phyloP scores from a whole-genome alignment of 352 stramenopile species.

The Globisporangium carolinianum region DNA sequence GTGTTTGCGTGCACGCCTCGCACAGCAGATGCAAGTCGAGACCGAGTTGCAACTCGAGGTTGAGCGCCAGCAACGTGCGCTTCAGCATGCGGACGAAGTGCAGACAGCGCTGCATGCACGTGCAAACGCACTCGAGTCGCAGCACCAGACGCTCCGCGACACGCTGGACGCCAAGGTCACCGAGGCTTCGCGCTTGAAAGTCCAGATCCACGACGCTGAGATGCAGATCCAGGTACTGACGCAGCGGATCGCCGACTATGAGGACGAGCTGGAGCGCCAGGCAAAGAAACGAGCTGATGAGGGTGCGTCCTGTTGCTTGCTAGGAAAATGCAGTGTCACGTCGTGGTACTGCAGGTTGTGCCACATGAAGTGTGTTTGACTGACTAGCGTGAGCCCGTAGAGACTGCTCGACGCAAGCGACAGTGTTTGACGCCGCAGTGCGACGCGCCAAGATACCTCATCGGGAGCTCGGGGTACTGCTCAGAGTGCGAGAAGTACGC shows the following conservation, averaged over 20 bases:
- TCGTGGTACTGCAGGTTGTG: no score
- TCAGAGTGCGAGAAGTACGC: constrained; percentile 45
- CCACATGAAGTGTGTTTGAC: no score
- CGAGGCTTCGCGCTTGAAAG: constrained; percentile 15
- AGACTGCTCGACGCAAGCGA: constrained; percentile 32
- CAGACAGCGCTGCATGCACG: constrained; percentile 11
- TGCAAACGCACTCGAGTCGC: neutral
- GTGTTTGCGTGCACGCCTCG: constrained; percentile 4
- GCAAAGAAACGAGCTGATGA: constrained; percentile 26
- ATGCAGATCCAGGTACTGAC: constrained; percentile 24
- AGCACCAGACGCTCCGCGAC: neutral
- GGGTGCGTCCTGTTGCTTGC: constrained; percentile 13
- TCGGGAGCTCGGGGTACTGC: constrained; percentile 56
- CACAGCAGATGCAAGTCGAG: neutral
- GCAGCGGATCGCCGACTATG: constrained; percentile 23
- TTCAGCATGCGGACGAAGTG: constrained; percentile 4
- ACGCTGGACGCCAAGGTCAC: constrained; percentile 1
- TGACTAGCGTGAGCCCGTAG: constrained; percentile 13
- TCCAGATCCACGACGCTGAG: constrained; percentile 13
- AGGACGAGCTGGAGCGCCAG: constrained; percentile 39
- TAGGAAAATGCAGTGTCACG: no score
- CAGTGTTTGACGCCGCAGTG: constrained; percentile 65
- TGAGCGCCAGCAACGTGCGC: constrained; percentile 3
- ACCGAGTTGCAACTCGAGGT: constrained; percentile 10
- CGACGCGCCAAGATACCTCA: constrained; percentile 55